These are phyloP conservation scores for Cucurbitaria berberidis DNA, from an alignment of 2,329 filamentous ascomycete genomes.

Conservation along the genomic window DNA sequence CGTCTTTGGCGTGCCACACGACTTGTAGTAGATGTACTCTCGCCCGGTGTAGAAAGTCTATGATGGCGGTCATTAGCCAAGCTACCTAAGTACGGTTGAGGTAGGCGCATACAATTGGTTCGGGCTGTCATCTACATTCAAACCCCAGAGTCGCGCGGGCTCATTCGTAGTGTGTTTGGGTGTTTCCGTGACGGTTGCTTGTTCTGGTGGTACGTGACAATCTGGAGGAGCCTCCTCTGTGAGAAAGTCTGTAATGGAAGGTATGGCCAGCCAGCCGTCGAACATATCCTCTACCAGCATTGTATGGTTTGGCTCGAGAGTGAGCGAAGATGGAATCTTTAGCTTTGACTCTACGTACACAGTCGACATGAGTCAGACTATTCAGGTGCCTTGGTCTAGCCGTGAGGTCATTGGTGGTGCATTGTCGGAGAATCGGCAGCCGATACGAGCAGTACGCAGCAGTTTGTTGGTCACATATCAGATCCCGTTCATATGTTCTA, in stretches of 20 bases:
- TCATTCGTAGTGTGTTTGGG: neutral
- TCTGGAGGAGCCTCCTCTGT: neutral
- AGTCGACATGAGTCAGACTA: neutral
- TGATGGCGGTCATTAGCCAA: neutral
- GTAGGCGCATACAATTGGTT: slow-evolving; percentile 4
- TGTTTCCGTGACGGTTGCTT: neutral
- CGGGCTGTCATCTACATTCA: neutral
- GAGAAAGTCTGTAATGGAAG: slow-evolving; percentile 12
- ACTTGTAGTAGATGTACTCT: neutral
- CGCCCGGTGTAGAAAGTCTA: neutral
- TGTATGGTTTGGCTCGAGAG: neutral
- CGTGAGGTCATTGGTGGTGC: neutral
- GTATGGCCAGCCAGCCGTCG: slow-evolving; percentile 23
- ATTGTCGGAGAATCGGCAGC: neutral
- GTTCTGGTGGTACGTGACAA: neutral
- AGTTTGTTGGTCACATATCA: neutral
- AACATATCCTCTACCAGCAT: slow-evolving; percentile 19
- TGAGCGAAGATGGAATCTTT: neutral
- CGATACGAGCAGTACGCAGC: neutral
- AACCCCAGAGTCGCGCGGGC: neutral
- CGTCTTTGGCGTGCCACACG: slow-evolving; percentile 21
- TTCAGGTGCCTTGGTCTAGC: neutral
- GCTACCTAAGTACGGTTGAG: neutral
- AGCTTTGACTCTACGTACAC: neutral
- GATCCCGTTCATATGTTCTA: too few relatives aligned